Percentiles rank a stretch among this genome's conserved stretches.
Conservation (phyloP, 2,329 filamentous ascomycete genomes). For the Gnomoniopsis sp. region DNA sequence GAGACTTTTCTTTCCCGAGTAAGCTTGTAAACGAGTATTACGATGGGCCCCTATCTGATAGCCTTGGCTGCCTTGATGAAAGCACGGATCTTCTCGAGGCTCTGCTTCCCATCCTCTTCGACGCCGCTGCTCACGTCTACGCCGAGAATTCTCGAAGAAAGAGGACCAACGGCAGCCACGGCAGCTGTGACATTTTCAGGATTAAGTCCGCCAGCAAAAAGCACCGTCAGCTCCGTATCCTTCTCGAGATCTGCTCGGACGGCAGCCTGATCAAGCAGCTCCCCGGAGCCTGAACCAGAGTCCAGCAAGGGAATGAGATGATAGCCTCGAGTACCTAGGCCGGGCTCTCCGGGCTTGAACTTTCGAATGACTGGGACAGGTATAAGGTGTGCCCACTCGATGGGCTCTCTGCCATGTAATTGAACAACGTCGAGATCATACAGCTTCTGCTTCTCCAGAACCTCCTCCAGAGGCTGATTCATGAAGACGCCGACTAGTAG, state of each 20-base stretch:
- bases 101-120: conserved; percentile 78
- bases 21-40: neutral
- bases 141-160: conserved; percentile 64
- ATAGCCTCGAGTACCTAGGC: conserved; percentile 71
- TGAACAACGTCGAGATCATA: conserved; percentile 86
- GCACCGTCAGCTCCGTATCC: conserved; percentile 68
- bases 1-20: neutral
- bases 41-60: conserved; percentile 37
- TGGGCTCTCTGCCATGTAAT: conserved; percentile 84
- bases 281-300: conserved; percentile 79
- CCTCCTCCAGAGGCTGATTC: conserved; percentile 79
- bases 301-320: conserved; percentile 84
- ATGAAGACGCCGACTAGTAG: conserved; percentile 92
- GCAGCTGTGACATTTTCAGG: conserved; percentile 72
- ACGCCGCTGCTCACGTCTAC: conserved; percentile 96
- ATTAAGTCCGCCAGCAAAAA: conserved; percentile 82
- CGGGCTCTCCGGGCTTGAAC: conserved; percentile 75
- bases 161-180: conserved; percentile 59
- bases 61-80: conserved; percentile 76
- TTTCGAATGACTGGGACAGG: conserved; percentile 87
- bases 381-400: conserved; percentile 88
- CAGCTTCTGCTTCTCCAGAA: conserved; percentile 72
- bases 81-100: conserved; percentile 71
- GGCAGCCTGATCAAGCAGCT: conserved; percentile 67
- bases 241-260: conserved; percentile 64